phyloP scores from a whole-genome alignment of 78 protist genomes.

The Acrasis kona region DNA sequence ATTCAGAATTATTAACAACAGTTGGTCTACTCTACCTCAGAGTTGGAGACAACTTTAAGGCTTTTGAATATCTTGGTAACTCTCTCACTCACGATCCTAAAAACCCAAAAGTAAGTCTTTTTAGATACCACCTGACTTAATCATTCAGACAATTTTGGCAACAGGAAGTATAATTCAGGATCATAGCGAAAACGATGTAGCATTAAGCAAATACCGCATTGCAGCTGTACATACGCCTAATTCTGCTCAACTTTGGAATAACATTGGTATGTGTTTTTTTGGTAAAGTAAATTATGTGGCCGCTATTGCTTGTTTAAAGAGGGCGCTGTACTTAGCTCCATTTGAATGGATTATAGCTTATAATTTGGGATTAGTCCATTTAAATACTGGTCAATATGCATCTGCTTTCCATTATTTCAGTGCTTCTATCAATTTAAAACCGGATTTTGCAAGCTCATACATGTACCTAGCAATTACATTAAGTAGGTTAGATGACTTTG shows the following conservation, averaged over 20 bases:
- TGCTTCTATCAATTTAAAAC: constrained; percentile 49
- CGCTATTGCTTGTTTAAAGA: constrained; percentile 71
- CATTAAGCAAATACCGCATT: constrained; percentile 62
- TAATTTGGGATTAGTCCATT: constrained; percentile 68
- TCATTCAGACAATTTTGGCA: constrained; percentile 69
- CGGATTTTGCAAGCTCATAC: constrained; percentile 45
- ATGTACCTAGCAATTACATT: constrained; percentile 73
- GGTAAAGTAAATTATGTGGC: constrained; percentile 39
- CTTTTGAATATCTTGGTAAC: constrained; percentile 60
- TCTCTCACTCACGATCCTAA: constrained; percentile 63
- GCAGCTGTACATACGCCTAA: constrained; percentile 35
- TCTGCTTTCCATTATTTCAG: constrained; percentile 68
- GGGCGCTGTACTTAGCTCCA: constrained; percentile 67
- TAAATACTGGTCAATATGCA: constrained; percentile 44
- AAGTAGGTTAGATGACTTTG: constrained; percentile 40
- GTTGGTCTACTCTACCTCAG: constrained; percentile 58
- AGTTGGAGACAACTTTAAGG: constrained; percentile 35
- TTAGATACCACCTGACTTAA: neutral
- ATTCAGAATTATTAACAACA: constrained; percentile 55
- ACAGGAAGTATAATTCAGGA: constrained; percentile 73
- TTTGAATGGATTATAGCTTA: constrained; percentile 74
- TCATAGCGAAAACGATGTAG: constrained; percentile 61
- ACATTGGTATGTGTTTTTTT: constrained; percentile 82
- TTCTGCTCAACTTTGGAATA: constrained; percentile 80
- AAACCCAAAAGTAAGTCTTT: constrained; percentile 24